Base-by-base conservation (phyloP, 805 yeast species). In the Hanseniaspora taiwanica region DNA sequence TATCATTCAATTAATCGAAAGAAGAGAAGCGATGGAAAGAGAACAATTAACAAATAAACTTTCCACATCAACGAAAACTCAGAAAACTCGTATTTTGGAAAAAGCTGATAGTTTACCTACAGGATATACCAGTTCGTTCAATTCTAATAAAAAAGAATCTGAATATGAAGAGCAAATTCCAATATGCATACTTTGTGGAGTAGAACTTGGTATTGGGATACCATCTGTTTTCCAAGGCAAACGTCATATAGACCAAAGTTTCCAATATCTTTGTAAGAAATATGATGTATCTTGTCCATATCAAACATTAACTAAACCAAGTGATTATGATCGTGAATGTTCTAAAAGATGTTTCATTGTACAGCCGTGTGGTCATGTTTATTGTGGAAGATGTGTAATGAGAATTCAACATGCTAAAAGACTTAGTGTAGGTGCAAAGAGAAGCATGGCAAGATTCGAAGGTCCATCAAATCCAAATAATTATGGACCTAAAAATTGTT, bases 371-470 rank as follows among this genome's bases (percentile, higher is more conserved):
- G 95, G 95, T 0, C 96, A 85, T 61, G 71, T 77, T 1, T 85
- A 74, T 55, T 85, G 96, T 58, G 96, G 95, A 1, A 59, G 89
- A 33, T 85, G 96, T 59, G 81, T 80, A 18, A 73, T 73, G 47
- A 71, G 76, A 48, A 74, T 80, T n/a, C 70, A 69, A 14, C 67
- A 70, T 48, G 50, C 64, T 3, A 53, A 55, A 42, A 48, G 47
- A 0, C 46, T 45, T 7, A 44, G 45, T 27, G 49, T 47, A 36
- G 37, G 40, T 16, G 44, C 53, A 2, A 60, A 53, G 46, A 54
- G 46, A 41, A 48, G 46, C 31, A 46, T 52, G 34, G 44, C 46
- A 2, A 41, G 44, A 6, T 44, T 42, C 10, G 54, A 45, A 49
- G 68, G 58, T 37, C 57, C 59, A 39, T 56, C 57, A 1, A 64